These are phyloP conservation scores for Clavispora santaluciae DNA, from an alignment of 805 yeast genomes.

Conservation along the genomic window DNA sequence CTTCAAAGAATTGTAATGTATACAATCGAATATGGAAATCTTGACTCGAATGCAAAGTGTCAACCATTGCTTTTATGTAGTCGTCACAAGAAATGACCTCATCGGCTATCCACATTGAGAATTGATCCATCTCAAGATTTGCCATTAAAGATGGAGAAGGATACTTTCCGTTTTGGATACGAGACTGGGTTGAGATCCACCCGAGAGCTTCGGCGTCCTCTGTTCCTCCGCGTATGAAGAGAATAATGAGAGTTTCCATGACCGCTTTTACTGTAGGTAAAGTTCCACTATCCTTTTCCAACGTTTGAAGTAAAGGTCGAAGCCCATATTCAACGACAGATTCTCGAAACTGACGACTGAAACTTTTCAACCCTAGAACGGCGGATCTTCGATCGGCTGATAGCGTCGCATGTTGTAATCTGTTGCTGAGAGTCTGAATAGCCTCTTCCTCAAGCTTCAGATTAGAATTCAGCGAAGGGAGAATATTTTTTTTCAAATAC, in stretches of 20 bases:
- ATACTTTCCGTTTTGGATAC: conserved; percentile 71
- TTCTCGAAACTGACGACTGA: conserved; percentile 85
- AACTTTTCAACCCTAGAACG: conserved; percentile 80
- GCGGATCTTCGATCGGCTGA: conserved; percentile 89
- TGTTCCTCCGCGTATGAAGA: conserved; percentile 66
- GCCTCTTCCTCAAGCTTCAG: conserved; percentile 67
- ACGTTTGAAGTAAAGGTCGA: conserved; percentile 62
- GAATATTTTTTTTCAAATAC: conserved; percentile 29
- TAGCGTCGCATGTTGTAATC: conserved; percentile 75
- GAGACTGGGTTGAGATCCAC: conserved; percentile 71
- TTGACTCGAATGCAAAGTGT: conserved; percentile 43
- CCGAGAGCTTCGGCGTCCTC: conserved; percentile 62
- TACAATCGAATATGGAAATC: conserved; percentile 80
- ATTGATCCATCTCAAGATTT: conserved; percentile 65
- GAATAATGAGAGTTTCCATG: conserved; percentile 76
- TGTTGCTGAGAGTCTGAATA: conserved; percentile 82
- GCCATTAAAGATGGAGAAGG: conserved; percentile 66
- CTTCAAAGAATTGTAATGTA: conserved; percentile 78
- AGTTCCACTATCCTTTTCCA: conserved; percentile 65
- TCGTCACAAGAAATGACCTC: conserved; percentile 63
- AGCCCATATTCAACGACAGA: conserved; percentile 84
- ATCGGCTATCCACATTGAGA: conserved; percentile 93
- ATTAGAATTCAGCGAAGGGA: conserved; percentile 28
- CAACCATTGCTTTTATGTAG: conserved; percentile 24
- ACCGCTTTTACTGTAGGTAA: conserved; percentile 70